Evolutionary conservation across 805 yeast species (phyloP).

Genomic region (Starmera pachycereana): DNA sequence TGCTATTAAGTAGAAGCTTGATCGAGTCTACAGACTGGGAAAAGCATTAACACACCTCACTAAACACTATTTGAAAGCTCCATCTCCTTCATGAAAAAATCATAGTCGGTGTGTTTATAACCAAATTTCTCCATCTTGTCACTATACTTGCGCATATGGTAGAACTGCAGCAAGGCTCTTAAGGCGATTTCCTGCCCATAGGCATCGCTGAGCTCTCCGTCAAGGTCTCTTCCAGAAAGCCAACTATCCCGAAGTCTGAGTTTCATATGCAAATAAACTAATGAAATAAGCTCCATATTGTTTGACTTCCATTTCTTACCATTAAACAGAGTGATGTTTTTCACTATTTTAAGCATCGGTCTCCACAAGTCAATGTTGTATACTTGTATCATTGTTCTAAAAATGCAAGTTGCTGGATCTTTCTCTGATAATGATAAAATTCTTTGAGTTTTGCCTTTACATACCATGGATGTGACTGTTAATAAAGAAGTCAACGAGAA

Average conservation of each 20-base stretch:
- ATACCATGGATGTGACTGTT: slow-evolving; percentile 42
- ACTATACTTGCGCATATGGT: slow-evolving; percentile 52
- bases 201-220: slow-evolving; percentile 64
- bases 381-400: slow-evolving; percentile 47
- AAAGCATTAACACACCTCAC: no score
- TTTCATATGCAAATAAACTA: slow-evolving; percentile 69
- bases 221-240: slow-evolving; percentile 75
- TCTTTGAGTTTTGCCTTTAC: slow-evolving; percentile 66
- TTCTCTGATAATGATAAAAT: slow-evolving; percentile 50
- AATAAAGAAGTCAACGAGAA: slow-evolving; percentile 41
- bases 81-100: slow-evolving; percentile 32
- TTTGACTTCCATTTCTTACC: slow-evolving; percentile 91
- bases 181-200: slow-evolving; percentile 81
- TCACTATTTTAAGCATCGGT: slow-evolving; percentile 65
- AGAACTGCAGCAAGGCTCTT: slow-evolving; percentile 67
- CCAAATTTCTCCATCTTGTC: slow-evolving; percentile 46
- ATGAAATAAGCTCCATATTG: slow-evolving; percentile 89
- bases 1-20: no score
- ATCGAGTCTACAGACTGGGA: no score
- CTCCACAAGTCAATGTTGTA: slow-evolving; percentile 53
- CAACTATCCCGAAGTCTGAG: slow-evolving; percentile 73
- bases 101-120: slow-evolving; percentile 31
- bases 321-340: slow-evolving; percentile 77
- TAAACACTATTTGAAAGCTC: slow-evolving; percentile 16
- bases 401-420: slow-evolving; percentile 46